phyloP scores from a whole-genome alignment of 2,329 filamentous ascomycete species.

The Fusarium sp. region DNA sequence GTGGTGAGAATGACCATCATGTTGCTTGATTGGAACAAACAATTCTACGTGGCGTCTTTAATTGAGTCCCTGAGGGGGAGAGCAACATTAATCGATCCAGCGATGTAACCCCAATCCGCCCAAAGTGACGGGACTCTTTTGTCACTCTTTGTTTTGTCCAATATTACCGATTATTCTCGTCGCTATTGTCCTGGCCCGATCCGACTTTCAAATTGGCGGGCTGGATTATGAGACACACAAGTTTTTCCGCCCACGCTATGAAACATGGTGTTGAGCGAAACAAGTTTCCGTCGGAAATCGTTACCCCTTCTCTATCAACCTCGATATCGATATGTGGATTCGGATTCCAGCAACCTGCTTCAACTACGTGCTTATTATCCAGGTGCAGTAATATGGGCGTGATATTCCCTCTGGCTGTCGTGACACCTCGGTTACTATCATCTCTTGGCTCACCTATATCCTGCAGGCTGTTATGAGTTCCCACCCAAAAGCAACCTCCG shows the following conservation, averaged over 20 bases:
- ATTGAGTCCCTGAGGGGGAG: conserved; percentile 6
- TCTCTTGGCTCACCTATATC: conserved; percentile 22
- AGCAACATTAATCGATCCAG: conserved; percentile 21
- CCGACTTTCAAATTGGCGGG: not conserved
- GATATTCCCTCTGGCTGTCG: not conserved
- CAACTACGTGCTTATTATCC: conserved; percentile 1
- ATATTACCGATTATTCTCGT: conserved; percentile 31
- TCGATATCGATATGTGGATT: conserved; percentile 7
- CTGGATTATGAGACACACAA: conserved; percentile 19
- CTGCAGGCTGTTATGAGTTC: conserved; percentile 20
- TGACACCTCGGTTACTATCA: conserved; percentile 11
- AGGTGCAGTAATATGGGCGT: not conserved
- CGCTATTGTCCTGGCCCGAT: not conserved
- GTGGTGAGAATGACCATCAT: conserved; percentile 10
- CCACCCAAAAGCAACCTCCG: conserved; percentile 9
- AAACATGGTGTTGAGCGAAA: conserved; percentile 34
- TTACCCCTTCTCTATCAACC: conserved; percentile 16
- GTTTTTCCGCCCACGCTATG: conserved; percentile 22
- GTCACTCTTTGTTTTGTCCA: conserved; percentile 15
- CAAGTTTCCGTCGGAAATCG: conserved; percentile 12
- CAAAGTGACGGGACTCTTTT: conserved; percentile 25
- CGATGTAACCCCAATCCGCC: conserved; percentile 33
- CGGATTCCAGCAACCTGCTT: not conserved
- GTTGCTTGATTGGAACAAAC: conserved; percentile 32
- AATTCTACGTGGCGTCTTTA: conserved; percentile 23